Conservation (phyloP, 257 asterid genomes). For the Solanum tacnaense region DNA sequence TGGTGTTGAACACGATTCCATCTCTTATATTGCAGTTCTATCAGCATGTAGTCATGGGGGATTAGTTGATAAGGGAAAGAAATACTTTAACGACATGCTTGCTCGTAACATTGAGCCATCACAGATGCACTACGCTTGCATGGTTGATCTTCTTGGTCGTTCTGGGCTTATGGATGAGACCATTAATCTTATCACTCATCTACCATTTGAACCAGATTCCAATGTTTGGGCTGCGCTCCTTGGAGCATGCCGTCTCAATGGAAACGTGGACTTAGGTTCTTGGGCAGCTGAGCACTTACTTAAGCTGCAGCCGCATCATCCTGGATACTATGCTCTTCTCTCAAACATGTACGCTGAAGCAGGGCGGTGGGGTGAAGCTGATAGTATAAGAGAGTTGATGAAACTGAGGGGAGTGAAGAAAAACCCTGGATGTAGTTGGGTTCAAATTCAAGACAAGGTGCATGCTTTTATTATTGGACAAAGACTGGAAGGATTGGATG, state of each 20-base stretch:
- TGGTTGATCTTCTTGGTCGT: slow-evolving; percentile 80
- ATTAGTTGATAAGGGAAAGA: slow-evolving; percentile 37
- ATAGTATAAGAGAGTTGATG: slow-evolving; percentile 57
- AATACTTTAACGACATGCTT: slow-evolving; percentile 44
- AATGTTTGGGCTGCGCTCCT: slow-evolving; percentile 72
- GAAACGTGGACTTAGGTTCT: slow-evolving; percentile 55
- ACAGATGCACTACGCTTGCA: slow-evolving; percentile 69
- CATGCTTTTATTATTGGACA: slow-evolving; percentile 37
- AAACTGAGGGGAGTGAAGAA: slow-evolving; percentile 48
- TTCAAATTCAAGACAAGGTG: slow-evolving; percentile 32
- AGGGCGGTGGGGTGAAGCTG: slow-evolving; percentile 75
- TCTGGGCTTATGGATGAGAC: slow-evolving; percentile 58
- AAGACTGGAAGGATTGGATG: slow-evolving; percentile 18
- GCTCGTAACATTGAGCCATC: slow-evolving; percentile 41
- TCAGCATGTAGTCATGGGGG: slow-evolving; percentile 79
- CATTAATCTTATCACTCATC: slow-evolving; percentile 26
- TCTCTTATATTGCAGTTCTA: slow-evolving; percentile 55
- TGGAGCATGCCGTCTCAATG: slow-evolving; percentile 59
- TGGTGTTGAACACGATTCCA: slow-evolving; percentile 31
- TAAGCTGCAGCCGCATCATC: slow-evolving; percentile 48
- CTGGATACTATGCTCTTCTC: slow-evolving; percentile 63
- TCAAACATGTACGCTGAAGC: slow-evolving; percentile 74
- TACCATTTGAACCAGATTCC: slow-evolving; percentile 32
- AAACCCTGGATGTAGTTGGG: slow-evolving; percentile 81
- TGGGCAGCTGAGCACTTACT: slow-evolving; percentile 66